phyloP scores from a whole-genome alignment of 768 basidiomycete species.

The Cantharellus anzutake region DNA sequence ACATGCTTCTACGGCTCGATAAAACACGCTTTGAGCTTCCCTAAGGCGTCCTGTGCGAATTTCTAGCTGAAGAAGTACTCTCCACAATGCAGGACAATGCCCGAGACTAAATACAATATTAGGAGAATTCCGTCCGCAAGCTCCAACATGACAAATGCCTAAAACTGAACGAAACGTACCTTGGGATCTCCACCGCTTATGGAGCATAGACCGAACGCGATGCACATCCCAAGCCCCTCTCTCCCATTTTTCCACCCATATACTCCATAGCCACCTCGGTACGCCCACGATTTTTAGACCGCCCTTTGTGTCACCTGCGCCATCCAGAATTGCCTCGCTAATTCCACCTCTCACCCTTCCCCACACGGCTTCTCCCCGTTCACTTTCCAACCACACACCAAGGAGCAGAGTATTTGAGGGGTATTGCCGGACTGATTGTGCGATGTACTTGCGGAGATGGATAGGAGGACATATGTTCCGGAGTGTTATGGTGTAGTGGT shows the following conservation, averaged over 20 bases:
- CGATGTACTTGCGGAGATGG: conserved; percentile 3
- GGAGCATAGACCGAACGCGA: conserved; percentile 2
- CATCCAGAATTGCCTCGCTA: conserved; percentile 1
- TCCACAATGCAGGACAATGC: conserved; percentile 2
- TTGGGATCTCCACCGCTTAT: background rate
- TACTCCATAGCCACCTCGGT: conserved; percentile 4
- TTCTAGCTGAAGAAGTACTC: conserved; percentile 3
- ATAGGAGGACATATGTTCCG: conserved; percentile 4
- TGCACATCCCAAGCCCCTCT: conserved; percentile 3
- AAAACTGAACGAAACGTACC: conserved; percentile 1
- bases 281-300: background rate
- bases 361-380: conserved; percentile 8
- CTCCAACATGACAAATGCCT: background rate
- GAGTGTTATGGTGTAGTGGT: conserved; percentile 3
- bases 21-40: conserved; percentile 5
- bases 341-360: conserved; percentile 4
- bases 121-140: background rate
- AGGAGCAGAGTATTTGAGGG: conserved; percentile 5
- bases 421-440: background rate
- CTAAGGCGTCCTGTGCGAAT: background rate
- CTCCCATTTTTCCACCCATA: conserved; percentile 7
- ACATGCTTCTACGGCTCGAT: conserved; percentile 6
- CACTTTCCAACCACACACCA: conserved; percentile 9
- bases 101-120: background rate
- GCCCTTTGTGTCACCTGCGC: background rate